Evolutionary conservation across 345 rosid genomes (phyloP).

Genomic region (Brassica rapa): DNA sequence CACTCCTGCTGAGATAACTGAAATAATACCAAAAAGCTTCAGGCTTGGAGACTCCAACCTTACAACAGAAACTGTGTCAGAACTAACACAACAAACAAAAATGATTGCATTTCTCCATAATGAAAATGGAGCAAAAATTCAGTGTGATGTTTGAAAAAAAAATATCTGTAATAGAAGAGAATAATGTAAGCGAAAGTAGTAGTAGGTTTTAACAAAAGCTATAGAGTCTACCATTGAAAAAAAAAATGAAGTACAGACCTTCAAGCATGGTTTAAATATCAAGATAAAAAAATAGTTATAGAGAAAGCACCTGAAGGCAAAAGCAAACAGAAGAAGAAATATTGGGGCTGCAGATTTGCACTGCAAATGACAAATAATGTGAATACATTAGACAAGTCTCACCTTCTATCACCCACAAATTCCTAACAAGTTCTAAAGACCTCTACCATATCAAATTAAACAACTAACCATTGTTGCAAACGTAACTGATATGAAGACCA

Average conservation of each 20-base stretch:
- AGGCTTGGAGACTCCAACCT: slow-evolving; percentile 98
- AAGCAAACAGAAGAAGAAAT: slow-evolving; percentile 95
- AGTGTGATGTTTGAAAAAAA: neutral
- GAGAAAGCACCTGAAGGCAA: slow-evolving; percentile 87
- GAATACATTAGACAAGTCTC: slow-evolving; percentile 22
- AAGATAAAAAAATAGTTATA: neutral
- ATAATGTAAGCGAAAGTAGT: slow-evolving; percentile 4
- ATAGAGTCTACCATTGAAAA: slow-evolving; percentile 10
- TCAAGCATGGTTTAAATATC: slow-evolving; percentile 13
- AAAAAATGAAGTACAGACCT: neutral
- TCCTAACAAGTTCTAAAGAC: slow-evolving; percentile 18
- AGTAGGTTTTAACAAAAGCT: neutral
- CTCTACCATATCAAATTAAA: slow-evolving; percentile 21
- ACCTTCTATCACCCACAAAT: slow-evolving; percentile 16
- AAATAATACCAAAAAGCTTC: slow-evolving; percentile 81
- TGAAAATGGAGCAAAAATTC: slow-evolving; percentile 2
- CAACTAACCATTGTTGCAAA: slow-evolving; percentile 96
- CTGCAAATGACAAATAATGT: slow-evolving; percentile 48
- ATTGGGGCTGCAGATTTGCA: slow-evolving; percentile 99
- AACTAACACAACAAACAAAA: neutral
- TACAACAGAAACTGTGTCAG: slow-evolving; percentile 37
- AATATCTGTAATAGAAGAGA: neutral
- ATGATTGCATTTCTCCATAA: neutral
- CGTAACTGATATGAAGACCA: slow-evolving; percentile 95
- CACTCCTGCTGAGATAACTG: slow-evolving; percentile 82